phyloP scores from a whole-genome alignment of 2,329 filamentous ascomycete species.

The Colletotrichum sp. region DNA sequence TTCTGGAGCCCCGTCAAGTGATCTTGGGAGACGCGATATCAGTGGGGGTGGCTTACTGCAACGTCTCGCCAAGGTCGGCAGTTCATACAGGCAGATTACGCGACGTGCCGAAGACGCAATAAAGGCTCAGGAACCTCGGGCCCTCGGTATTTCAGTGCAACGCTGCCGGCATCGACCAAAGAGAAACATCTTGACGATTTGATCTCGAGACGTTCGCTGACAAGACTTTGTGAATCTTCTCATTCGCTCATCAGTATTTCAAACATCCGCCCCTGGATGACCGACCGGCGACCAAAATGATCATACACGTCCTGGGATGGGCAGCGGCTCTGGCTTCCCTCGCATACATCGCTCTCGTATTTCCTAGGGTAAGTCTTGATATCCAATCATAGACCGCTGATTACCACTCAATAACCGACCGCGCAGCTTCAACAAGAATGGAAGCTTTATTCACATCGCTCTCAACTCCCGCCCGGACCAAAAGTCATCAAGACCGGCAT shows the following conservation, averaged over 20 bases:
- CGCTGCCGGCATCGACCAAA: background rate
- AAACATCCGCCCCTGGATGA: background rate
- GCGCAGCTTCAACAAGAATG: slow-evolving; percentile 40
- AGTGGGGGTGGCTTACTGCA: slow-evolving; percentile 10
- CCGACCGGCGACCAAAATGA: background rate
- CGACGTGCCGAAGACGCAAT: background rate
- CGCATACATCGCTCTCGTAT: slow-evolving; percentile 29
- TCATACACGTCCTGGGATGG: slow-evolving; percentile 19
- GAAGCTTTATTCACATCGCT: slow-evolving; percentile 42
- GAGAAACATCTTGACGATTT: background rate
- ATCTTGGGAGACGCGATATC: background rate
- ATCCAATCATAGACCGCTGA: background rate
- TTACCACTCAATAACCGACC: background rate
- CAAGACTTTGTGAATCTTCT: background rate
- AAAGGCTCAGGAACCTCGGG: background rate
- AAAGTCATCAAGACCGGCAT: slow-evolving; percentile 40
- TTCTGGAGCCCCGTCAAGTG: background rate
- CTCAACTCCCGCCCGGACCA: slow-evolving; percentile 43
- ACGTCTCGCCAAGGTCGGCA: slow-evolving; percentile 23
- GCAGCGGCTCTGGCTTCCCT: slow-evolving; percentile 24
- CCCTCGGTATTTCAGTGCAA: background rate
- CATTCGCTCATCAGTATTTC: background rate
- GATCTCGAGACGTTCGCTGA: fast-evolving
- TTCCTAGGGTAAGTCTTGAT: slow-evolving; percentile 27
- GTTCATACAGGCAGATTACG: slow-evolving; percentile 17